phyloP scores from a whole-genome alignment of 164 flowering plant genomes.

The Aristolochia californica region DNA sequence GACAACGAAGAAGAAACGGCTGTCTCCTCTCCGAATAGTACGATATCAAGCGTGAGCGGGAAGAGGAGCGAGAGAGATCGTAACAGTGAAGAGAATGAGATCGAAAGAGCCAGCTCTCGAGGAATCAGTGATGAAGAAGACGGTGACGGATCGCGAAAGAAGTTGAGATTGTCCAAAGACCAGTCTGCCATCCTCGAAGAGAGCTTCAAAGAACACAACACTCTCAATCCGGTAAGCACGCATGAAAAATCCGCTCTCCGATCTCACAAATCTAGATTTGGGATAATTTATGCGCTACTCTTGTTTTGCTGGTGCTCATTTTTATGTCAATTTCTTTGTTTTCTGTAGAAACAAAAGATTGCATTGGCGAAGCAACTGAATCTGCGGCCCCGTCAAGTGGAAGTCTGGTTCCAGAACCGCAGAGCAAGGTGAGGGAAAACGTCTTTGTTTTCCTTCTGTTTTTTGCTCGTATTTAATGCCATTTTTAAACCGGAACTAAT shows the following conservation, averaged over 20 bases:
- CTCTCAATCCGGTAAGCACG: conserved; percentile 75
- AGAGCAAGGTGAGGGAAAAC: conserved; percentile 71
- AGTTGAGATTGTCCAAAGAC: conserved; percentile 69
- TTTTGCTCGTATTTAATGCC: no score
- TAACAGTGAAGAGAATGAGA: conserved; percentile 31
- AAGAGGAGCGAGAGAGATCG: conserved; percentile 41
- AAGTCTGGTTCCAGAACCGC: conserved; percentile 86
- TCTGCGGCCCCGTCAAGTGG: conserved; percentile 69
- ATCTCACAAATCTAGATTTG: not conserved
- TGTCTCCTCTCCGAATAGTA: conserved; percentile 48
- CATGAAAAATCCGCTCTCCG: not conserved
- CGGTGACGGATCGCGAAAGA: conserved; percentile 63
- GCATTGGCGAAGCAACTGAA: conserved; percentile 70
- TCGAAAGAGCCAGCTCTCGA: conserved; percentile 38
- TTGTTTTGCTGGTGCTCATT: not conserved
- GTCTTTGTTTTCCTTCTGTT: no score
- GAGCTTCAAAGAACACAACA: conserved; percentile 75
- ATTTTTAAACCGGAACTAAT: no score
- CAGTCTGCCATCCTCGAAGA: conserved; percentile 79
- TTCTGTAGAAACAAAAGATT: conserved; percentile 64
- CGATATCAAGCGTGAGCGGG: conserved; percentile 53
- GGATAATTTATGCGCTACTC: not conserved
- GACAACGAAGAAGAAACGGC: conserved; percentile 11
- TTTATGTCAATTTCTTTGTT: conserved; percentile 6
- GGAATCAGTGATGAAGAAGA: conserved; percentile 79